These are phyloP conservation scores for Gossypium davidsonii DNA, from an alignment of 441 rosid genomes.

Conservation along the genomic window DNA sequence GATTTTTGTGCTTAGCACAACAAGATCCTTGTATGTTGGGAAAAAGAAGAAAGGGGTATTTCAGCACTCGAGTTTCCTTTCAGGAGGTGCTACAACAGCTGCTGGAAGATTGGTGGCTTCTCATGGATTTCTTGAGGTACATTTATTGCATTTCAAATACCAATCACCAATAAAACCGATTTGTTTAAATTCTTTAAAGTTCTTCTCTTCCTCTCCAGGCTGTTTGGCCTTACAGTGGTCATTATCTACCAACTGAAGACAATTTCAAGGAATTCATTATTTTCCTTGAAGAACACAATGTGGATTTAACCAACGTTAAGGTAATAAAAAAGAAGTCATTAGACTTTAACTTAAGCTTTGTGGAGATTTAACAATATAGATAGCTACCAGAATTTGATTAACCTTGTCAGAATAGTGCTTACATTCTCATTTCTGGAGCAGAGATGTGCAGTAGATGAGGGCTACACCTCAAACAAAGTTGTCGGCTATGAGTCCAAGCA, in stretches of 20 bases:
- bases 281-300: constrained; percentile 50
- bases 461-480: constrained; percentile 29
- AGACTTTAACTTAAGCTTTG: background rate
- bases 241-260: constrained; percentile 65
- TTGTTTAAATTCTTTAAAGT: background rate
- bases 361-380: background rate
- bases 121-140: constrained; percentile 63
- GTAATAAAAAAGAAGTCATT: constrained; percentile 20
- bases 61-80: constrained; percentile 82
- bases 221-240: constrained; percentile 74
- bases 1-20: constrained; percentile 81
- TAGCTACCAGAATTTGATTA: background rate
- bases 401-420: background rate
- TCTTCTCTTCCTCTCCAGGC: constrained; percentile 28
- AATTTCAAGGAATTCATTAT: constrained; percentile 49
- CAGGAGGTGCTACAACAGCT: constrained; percentile 78
- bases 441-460: constrained; percentile 65
- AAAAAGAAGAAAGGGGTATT: constrained; percentile 77
- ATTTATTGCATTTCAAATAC: background rate
- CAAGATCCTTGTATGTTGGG: constrained; percentile 68
- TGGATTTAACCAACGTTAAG: constrained; percentile 56
- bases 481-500: constrained; percentile 16
- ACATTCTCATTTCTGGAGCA: constrained; percentile 20
- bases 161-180: background rate
- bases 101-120: constrained; percentile 74